Conservation (phyloP, 345 rosid genomes). For the Conringia planisiliqua region DNA sequence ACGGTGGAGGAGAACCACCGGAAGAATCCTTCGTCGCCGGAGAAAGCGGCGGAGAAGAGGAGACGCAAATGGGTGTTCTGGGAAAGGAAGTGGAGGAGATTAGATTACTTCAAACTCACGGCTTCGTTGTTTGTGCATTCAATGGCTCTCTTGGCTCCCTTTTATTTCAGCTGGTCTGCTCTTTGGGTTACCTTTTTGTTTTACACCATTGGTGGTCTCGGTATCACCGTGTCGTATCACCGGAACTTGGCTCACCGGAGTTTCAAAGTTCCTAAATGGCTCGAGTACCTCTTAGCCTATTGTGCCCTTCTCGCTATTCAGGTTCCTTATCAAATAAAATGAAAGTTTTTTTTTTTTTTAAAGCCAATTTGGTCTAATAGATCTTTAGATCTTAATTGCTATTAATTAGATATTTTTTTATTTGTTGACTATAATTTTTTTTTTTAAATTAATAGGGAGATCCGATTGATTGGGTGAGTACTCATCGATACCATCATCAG, state of each 20-base stretch:
- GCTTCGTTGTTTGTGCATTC: conserved; percentile 58
- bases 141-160: conserved; percentile 66
- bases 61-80: conserved; percentile 41
- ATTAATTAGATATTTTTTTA: neutral
- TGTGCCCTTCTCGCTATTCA: conserved; percentile 80
- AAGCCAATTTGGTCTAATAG: neutral
- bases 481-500: conserved; percentile 82
- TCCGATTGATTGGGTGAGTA: conserved; percentile 95
- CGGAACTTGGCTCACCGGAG: conserved; percentile 76
- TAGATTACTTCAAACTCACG: conserved; percentile 49
- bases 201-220: conserved; percentile 62
- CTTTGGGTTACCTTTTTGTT: conserved; percentile 59
- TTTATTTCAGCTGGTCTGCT: conserved; percentile 71
- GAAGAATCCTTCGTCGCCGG: conserved; percentile 9
- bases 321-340: conserved; percentile 23
- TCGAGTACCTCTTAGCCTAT: conserved; percentile 78
- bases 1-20: conserved; percentile 36
- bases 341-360: no score
- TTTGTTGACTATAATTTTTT: neutral
- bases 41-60: conserved; percentile 36
- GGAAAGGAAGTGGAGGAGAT: conserved; percentile 57
- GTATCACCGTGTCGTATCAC: conserved; percentile 73
- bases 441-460: conserved; percentile 25
- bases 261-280: conserved; percentile 83
- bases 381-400: conserved; percentile 13